These are phyloP conservation scores for Raphanus sativus DNA, from an alignment of 345 rosid genomes.

Conservation along the genomic window DNA sequence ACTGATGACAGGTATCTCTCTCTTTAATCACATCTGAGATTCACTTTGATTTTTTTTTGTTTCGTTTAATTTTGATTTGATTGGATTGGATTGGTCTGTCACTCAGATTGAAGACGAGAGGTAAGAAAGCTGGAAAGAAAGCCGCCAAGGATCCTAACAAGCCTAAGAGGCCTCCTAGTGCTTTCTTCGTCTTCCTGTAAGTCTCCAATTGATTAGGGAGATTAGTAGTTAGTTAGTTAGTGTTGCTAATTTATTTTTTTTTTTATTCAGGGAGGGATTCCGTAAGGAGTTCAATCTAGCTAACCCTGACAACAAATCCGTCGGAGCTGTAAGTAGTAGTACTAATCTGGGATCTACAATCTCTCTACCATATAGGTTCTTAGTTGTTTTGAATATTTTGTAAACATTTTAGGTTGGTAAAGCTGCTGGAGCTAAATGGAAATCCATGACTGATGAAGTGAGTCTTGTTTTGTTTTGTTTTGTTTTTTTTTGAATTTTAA, in stretches of 20 bases:
- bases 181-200: constrained; percentile 83
- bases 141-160: constrained; percentile 66
- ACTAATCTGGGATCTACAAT: neutral
- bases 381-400: neutral
- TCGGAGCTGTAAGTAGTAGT: constrained; percentile 53
- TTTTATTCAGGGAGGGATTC: constrained; percentile 57
- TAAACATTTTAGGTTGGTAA: constrained; percentile 59
- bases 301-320: constrained; percentile 82
- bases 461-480: constrained; percentile 17
- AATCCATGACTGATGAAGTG: constrained; percentile 58
- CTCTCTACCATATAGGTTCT: neutral
- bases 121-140: constrained; percentile 50
- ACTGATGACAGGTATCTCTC: constrained; percentile 46
- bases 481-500: neutral
- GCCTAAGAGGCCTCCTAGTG: constrained; percentile 77
- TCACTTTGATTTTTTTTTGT: neutral
- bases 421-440: constrained; percentile 84
- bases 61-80: neutral
- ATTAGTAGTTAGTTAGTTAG: too few species aligned
- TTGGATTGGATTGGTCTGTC: neutral
- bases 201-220: neutral
- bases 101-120: constrained; percentile 56
- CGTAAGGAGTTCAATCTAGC: constrained; percentile 59
- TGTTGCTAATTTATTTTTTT: too few species aligned
- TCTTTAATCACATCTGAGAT: neutral